Base-by-base conservation (phyloP, 202 grass and related monocot species). In the Schoenoplectus triqueter region DNA sequence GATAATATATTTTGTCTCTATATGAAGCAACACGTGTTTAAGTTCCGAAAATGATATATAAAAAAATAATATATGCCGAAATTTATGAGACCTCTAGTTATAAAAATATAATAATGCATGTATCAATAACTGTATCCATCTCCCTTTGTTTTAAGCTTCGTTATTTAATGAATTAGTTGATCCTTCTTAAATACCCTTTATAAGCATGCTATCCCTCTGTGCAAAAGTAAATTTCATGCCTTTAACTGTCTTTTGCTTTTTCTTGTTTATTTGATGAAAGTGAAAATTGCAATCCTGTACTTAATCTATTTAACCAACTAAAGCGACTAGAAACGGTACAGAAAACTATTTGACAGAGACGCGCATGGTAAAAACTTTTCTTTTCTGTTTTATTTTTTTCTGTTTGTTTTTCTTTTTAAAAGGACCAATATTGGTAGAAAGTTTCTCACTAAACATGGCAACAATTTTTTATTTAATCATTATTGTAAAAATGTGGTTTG, bases 171-270 rank as follows among this genome's bases (percentile, higher is more conserved):
- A 73, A 4, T 20, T 20, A 59, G 17, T 41, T 11, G 31, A 31
- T 31, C 31, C 31, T 31, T 13, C 73, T 57, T 73, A 20, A 50
- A 39, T 52, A 6, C 10, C 7, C 14, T 57, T 54, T n/a, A 6
- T 78, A n/a, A 76, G 72, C 72, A 76, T 76, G 49, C 72, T 76
- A 40, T 76, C 20, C 55, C 4, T 75, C 48, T 76, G 49, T 76
- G 49, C 18, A 55, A 72, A 72, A 72, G 72, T 76, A 76, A 76
- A 31, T 10, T 59, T 77, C 51, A 77, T 59, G 68, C 51, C 51
- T 59, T 77, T n/a, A 59, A 77, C 73, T 79, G 54, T 79, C 39
- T 50, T 6, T 54, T 15, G 3, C 10, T 76, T 60, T 78, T 44
- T 1, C 41, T 2, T 10, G 55, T 61, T 56, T 61, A 42, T 79